phyloP scores from a whole-genome alignment of 257 asterid genomes.

The Nicotiana knightiana region DNA sequence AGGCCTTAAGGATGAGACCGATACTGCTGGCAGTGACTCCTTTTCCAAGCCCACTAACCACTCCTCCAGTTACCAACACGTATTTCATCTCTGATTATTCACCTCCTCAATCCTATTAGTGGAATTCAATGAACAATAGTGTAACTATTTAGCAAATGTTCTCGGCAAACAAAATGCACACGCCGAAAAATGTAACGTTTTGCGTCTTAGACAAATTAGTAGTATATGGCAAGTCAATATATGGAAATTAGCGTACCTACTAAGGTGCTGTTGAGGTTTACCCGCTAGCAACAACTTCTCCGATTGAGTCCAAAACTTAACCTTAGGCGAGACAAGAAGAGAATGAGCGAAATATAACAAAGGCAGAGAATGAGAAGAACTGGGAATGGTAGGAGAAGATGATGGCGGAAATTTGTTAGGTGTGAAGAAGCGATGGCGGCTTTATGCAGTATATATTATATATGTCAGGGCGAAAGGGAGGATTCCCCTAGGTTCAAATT shows the following conservation, averaged over 20 bases:
- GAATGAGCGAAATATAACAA: background rate
- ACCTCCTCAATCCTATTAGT: background rate
- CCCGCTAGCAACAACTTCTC: background rate
- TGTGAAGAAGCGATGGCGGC: conserved; percentile 57
- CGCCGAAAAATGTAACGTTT: background rate
- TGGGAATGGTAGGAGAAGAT: background rate
- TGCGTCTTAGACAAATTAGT: too few relatives aligned
- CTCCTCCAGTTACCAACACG: conserved; percentile 94
- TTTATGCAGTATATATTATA: conserved; percentile 23
- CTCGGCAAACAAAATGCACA: background rate
- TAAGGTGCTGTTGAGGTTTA: background rate
- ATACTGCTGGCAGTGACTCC: conserved; percentile 98
- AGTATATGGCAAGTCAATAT: too few relatives aligned
- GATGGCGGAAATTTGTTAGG: background rate
- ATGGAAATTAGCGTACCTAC: background rate
- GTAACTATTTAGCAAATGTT: background rate
- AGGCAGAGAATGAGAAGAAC: background rate
- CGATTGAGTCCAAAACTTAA: background rate
- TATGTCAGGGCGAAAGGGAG: conserved; percentile 20
- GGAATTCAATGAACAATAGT: background rate
- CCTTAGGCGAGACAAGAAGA: background rate
- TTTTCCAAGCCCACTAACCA: conserved; percentile 91
- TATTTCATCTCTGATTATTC: conserved; percentile 67
- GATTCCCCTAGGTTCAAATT: background rate
- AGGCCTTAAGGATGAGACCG: conserved; percentile 83